Percentiles rank a stretch among this genome's conserved stretches.
Conservation (phyloP, 2,329 filamentous ascomycete species). For the Fonsecaea nubica region DNA sequence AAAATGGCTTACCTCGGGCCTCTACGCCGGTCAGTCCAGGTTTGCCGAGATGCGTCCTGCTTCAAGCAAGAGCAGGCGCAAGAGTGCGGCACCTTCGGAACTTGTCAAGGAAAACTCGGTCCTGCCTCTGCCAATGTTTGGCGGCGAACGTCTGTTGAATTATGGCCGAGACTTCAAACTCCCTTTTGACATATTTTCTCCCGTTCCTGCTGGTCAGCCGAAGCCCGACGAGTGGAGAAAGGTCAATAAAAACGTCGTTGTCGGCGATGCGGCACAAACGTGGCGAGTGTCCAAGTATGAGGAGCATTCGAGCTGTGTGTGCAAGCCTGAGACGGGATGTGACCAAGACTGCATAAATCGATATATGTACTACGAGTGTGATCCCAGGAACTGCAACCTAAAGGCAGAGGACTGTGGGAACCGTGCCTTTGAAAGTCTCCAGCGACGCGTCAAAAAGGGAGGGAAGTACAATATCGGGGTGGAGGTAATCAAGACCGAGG, state of each 20-base stretch:
- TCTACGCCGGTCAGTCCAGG: constrained; percentile 81
- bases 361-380: constrained; percentile 97
- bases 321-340: constrained; percentile 78
- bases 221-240: constrained; percentile 94
- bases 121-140: constrained; percentile 80
- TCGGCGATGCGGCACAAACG: constrained; percentile 78
- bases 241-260: constrained; percentile 90
- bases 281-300: constrained; percentile 81
- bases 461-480: constrained; percentile 91
- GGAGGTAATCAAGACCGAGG: constrained; percentile 87
- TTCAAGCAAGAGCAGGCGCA: constrained; percentile 55
- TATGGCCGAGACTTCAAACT: constrained; percentile 82
- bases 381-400: constrained; percentile 84
- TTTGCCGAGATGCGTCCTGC: constrained; percentile 55
- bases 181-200: constrained; percentile 88
- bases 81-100: constrained; percentile 50
- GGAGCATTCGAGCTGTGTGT: constrained; percentile 79
- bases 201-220: constrained; percentile 81
- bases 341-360: constrained; percentile 91
- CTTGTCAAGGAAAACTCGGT: constrained; percentile 58
- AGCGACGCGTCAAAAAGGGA: constrained; percentile 74
- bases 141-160: constrained; percentile 73
- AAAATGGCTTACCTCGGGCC: constrained; percentile 79
- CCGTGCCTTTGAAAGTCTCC: constrained; percentile 82
- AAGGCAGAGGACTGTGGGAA: constrained; percentile 79